A percentile compares a stretch with the other conserved stretches of the same genome.
phyloP scores from a whole-genome alignment of 331 rosid genomes.

The Malus hybrid region DNA sequence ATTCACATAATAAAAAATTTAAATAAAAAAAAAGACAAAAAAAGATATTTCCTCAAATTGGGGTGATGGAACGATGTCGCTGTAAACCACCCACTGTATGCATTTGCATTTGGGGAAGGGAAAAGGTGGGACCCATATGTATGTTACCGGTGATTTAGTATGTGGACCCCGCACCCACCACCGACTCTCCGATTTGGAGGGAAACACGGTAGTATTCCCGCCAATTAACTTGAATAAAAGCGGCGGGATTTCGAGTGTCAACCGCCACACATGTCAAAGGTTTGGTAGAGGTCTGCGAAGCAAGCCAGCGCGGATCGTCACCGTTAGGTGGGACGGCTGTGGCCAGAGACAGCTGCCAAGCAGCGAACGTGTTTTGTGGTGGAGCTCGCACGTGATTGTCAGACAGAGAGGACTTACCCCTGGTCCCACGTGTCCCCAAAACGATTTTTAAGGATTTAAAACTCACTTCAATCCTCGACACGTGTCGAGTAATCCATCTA shows the following conservation, averaged over 20 bases:
- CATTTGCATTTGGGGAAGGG: too few species aligned
- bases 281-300: neutral
- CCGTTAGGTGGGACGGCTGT: neutral
- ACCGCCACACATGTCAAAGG: conserved; percentile 2
- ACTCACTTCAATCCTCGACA: neutral
- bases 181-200: conserved; percentile 20
- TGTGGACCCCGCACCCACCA: conserved; percentile 10
- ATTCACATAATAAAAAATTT: too few species aligned
- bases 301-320: neutral
- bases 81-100: too few species aligned
- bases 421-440: neutral
- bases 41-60: too few species aligned
- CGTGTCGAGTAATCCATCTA: neutral
- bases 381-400: conserved; percentile 31
- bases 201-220: conserved; percentile 25
- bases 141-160: neutral
- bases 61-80: too few species aligned
- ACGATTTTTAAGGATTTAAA: neutral
- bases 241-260: neutral
- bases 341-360: conserved; percentile 12
- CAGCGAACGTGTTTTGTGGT: conserved; percentile 51
- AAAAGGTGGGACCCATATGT: too few species aligned
- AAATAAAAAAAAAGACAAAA: too few species aligned
- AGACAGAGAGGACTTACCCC: neutral
- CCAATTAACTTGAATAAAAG: conserved; percentile 4